Evolutionary conservation across 306 rosid genomes (phyloP).

Genomic region (Fagus crenata): DNA sequence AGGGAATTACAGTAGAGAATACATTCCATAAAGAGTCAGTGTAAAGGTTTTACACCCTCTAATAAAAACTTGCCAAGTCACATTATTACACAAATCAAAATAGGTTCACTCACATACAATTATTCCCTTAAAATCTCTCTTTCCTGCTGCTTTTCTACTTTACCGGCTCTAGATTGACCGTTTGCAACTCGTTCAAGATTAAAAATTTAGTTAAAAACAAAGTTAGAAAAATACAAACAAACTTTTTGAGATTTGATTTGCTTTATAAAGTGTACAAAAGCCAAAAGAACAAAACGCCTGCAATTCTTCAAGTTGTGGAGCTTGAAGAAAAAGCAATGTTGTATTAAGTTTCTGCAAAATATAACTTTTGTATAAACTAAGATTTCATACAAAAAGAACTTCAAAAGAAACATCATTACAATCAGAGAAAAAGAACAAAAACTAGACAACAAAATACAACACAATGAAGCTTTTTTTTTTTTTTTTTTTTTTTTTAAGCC

Average conservation of each 20-base stretch:
- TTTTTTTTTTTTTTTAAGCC: no score
- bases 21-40: no score
- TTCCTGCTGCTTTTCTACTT: no score
- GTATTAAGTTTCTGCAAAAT: constrained; percentile 26
- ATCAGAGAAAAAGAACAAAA: background rate
- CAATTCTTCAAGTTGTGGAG: constrained; percentile 44
- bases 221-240: constrained; percentile 31
- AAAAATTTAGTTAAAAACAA: constrained; percentile 24
- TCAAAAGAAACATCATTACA: constrained; percentile 44
- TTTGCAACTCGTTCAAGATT: background rate
- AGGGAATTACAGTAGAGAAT: no score
- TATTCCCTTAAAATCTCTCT: no score
- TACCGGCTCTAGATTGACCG: no score
- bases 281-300: constrained; percentile 41
- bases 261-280: constrained; percentile 26
- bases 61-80: no score
- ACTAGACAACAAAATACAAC: no score
- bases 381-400: constrained; percentile 32
- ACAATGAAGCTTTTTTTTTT: no score
- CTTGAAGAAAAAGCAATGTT: constrained; percentile 33
- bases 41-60: no score
- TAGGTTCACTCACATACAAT: no score
- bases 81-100: no score
- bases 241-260: constrained; percentile 44
- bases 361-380: constrained; percentile 6